Base-by-base conservation (phyloP, 129 eudicot species). In the Flaveria trinervia region DNA sequence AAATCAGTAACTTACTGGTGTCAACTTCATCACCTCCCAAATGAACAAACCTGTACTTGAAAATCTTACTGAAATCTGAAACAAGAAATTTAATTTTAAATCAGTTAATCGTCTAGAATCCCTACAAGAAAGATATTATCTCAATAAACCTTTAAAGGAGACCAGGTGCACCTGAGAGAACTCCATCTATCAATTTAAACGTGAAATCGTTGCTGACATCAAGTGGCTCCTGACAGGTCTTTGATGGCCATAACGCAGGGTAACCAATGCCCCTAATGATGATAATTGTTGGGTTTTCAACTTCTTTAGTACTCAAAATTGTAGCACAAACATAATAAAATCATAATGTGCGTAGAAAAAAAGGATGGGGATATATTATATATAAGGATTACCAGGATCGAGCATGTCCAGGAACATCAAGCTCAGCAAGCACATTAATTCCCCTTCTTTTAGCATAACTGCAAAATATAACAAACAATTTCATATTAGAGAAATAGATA, bases 11-110 rank as follows among this genome's bases (percentile, higher is more conserved):
- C 97, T 89, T 77, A 94, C 98, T 77, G 45, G 97, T 87, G 71
- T 94, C 77, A 52, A 94, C 98, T 91, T 94, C 98, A 83, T 94
- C 98, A 43, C 98, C 98, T 83, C 98, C 98, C 77, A 94, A 85
- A 81, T 94, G 98, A 67, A 94, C 89, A 76, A 94, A 94, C 75
- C 74, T 94, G 80, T 79, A 94, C 76, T 84, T 91, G 88, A 94
- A 94, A 69, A 91, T 82, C 84, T 94, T 87, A 71, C 97, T 91
- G 77, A 94, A 91, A 94, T 94, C 98, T 94, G 98, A 71, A 81
- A 79, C 74, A 74, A 14, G 71, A 68, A 52, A 67, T 49, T 17
- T 2, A 39, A 68, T 39, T 52, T 9, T 66, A 30, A 25, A 51
- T 28, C 75, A 17, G 14, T 76, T 71, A 62, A 16, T 28, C 77